A percentile compares a stretch with the other conserved stretches of the same genome.
Conservation (phyloP, 208 protist species). For the Leishmania tarentolae region DNA sequence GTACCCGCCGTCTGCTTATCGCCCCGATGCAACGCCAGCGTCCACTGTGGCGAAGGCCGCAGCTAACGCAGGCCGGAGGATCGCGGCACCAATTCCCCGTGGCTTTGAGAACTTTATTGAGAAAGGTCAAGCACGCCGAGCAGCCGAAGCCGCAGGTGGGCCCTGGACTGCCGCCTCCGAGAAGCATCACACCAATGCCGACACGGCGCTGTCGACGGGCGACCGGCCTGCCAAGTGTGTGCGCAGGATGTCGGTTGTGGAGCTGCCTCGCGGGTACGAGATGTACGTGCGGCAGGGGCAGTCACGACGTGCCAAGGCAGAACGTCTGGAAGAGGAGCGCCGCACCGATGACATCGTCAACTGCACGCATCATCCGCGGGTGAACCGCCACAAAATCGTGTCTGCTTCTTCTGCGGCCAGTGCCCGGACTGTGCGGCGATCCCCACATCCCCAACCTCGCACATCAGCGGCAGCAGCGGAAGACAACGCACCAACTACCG, state of each 20-base stretch:
- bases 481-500: not conserved
- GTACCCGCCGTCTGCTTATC: not conserved
- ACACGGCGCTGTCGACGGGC: not conserved
- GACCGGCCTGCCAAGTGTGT: not conserved
- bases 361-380: slow-evolving; percentile 23
- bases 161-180: not conserved
- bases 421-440: not conserved
- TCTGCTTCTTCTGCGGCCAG: not conserved
- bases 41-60: not conserved
- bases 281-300: slow-evolving; percentile 25
- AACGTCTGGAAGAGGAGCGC: slow-evolving; percentile 20
- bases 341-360: slow-evolving; percentile 13
- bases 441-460: not conserved
- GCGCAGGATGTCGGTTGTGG: slow-evolving; percentile 26
- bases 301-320: slow-evolving; percentile 13
- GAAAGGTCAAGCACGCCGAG: slow-evolving; percentile 39
- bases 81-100: not conserved
- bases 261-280: slow-evolving; percentile 22
- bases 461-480: not conserved
- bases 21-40: not conserved
- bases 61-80: not conserved
- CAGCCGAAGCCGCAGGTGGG: slow-evolving; percentile 14
- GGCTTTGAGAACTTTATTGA: slow-evolving; percentile 42
- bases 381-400: slow-evolving; percentile 5
- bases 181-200: not conserved